Conservation (phyloP, 2,329 filamentous ascomycete species). For the Aspergillus fructus region DNA sequence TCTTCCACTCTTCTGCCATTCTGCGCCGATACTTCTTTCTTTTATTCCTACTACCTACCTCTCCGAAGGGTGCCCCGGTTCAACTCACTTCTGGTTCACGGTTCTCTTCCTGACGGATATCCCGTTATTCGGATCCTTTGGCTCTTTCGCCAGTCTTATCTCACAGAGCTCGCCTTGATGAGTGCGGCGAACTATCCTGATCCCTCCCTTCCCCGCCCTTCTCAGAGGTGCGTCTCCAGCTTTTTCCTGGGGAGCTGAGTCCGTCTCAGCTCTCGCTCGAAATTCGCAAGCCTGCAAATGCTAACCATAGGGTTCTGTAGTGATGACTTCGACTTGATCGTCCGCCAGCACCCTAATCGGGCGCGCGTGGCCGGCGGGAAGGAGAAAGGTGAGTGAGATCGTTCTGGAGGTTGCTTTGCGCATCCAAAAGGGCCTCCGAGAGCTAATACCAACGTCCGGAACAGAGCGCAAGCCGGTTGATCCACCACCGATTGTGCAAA, state of each 20-base stretch:
- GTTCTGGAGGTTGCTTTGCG: not conserved
- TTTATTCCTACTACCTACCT: slow-evolving; percentile 16
- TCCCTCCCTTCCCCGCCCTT: slow-evolving; percentile 43
- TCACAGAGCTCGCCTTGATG: slow-evolving; percentile 38
- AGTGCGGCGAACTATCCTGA: slow-evolving; percentile 43
- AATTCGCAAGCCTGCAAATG: slow-evolving; percentile 28
- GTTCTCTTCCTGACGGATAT: slow-evolving; percentile 22
- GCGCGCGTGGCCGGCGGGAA: slow-evolving; percentile 70
- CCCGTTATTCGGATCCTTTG: slow-evolving; percentile 22
- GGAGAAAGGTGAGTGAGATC: slow-evolving; percentile 62
- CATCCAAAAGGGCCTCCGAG: slow-evolving; percentile 4
- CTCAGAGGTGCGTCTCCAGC: slow-evolving; percentile 37
- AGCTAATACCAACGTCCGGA: slow-evolving; percentile 14
- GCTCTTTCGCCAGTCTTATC: slow-evolving; percentile 21
- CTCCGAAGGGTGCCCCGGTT: slow-evolving; percentile 18
- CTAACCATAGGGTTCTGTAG: slow-evolving; percentile 48
- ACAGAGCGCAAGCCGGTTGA: slow-evolving; percentile 82
- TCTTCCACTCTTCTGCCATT: slow-evolving; percentile 23
- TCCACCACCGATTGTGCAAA: slow-evolving; percentile 76
- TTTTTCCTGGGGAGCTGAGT: slow-evolving; percentile 14
- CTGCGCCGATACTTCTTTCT: slow-evolving; percentile 21
- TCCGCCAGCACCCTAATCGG: slow-evolving; percentile 67
- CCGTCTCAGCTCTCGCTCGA: slow-evolving; percentile 30
- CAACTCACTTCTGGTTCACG: slow-evolving; percentile 25
- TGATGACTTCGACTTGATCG: slow-evolving; percentile 56